Base-by-base conservation (phyloP, 2,329 filamentous ascomycete species). In the Apiospora arundinis region DNA sequence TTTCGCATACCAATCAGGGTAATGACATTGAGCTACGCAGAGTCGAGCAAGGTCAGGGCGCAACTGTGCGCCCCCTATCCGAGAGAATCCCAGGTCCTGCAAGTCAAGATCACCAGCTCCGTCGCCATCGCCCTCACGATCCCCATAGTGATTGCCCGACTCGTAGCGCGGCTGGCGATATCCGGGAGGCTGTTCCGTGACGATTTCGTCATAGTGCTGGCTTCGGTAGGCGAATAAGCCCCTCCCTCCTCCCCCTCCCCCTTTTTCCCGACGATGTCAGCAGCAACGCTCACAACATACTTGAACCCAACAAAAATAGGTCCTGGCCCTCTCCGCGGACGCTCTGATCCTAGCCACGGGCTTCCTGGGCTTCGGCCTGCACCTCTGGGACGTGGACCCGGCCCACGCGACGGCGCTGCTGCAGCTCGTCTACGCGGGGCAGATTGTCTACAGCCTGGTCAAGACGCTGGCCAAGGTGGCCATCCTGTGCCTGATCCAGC, bases 361-460 rank as follows among this genome's bases (percentile, higher is more conserved):
- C 28, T 70, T 72, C 16, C 65, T 76, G 40, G 75, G 74, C 1
- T 77, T 76, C 18, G 76, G 76, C 1, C 52, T 70, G 3, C 76
- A 77, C 18, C 76, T 74, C 66, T 77, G 75, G 76, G 71, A 77
- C 49, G 70, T 77, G 2, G 69, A 74, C 21, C 74, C 74, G 2
- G 67, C 66, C 32, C 63, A 70, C 5, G 71, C 69, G 16, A 40
- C 69, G 44, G 68, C 71, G 6, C 66, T 76, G 4, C 67, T 72
- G 25, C 63, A 76, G 74, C 66, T 75, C 5, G 74, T 76, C 37
- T 76, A 74, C 32, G 70, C 52, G 0, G 68, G 70, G 7, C 73
- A 78, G 67, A 77, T 78, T 65, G 68, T 77, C 7, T 78, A 77
- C 68, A 73, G 74, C 1, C 68, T 76, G 25, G 44, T 77, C 40